A percentile compares a stretch with the other conserved stretches of the same genome.
These are phyloP conservation scores for Ogataea populi-albae DNA, from an alignment of 805 yeast genomes.

Conservation along the genomic window DNA sequence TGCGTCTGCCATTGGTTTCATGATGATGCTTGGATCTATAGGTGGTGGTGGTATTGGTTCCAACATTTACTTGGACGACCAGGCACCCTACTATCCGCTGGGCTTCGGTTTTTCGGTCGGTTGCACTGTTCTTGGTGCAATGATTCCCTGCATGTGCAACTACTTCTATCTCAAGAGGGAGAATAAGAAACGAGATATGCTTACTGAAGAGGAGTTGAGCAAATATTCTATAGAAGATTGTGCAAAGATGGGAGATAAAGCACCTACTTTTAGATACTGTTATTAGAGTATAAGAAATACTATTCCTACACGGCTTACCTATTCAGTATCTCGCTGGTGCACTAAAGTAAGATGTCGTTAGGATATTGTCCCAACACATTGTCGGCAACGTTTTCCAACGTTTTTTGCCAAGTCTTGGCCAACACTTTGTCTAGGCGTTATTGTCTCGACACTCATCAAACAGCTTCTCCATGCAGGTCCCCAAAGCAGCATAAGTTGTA, in stretches of 20 bases:
- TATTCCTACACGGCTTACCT: no score
- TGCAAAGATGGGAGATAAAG: conserved; percentile 40
- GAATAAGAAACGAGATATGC: conserved; percentile 8
- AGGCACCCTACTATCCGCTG: conserved; percentile 19
- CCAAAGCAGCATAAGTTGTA: no score
- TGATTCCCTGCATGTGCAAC: conserved; percentile 18
- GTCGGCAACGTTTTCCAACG: no score
- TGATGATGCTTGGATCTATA: conserved; percentile 39
- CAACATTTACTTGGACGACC: conserved; percentile 14
- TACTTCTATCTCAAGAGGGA: conserved; percentile 12
- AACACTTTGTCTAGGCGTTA: no score
- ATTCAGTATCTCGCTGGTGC: neutral
- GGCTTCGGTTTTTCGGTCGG: conserved; percentile 21
- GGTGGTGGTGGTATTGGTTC: conserved; percentile 22
- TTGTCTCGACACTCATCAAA: no score
- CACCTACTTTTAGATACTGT: conserved; percentile 37
- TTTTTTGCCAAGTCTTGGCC: no score
- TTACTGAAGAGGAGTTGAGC: conserved; percentile 18
- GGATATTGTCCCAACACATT: no score
- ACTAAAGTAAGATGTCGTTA: no score
- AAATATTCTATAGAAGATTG: conserved; percentile 31
- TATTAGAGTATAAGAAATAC: conserved; percentile 1
- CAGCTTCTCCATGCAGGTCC: no score
- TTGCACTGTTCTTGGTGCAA: conserved; percentile 18
- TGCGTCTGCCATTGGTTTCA: conserved; percentile 42